These are phyloP conservation scores for Garcia nutans DNA, from an alignment of 345 rosid genomes.

Conservation along the genomic window DNA sequence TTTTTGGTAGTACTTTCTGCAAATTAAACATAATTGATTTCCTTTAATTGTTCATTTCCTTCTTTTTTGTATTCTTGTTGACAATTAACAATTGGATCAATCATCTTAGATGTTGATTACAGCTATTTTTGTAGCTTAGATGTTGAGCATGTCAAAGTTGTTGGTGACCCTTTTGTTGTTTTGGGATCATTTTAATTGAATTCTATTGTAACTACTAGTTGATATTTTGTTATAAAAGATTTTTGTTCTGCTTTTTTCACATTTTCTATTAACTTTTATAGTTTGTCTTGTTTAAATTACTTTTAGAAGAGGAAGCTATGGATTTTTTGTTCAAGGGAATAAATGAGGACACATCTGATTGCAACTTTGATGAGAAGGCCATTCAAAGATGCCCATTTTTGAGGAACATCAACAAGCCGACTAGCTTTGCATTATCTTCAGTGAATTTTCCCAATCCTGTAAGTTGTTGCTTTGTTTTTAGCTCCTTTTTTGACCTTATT, in stretches of 20 bases:
- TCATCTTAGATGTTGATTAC: not conserved
- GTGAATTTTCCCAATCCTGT: slow-evolving; percentile 48
- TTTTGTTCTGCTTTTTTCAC: not conserved
- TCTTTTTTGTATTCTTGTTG: not conserved
- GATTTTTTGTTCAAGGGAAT: slow-evolving; percentile 41
- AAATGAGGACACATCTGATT: slow-evolving; percentile 43
- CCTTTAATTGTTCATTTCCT: not conserved
- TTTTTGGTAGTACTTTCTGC: not conserved
- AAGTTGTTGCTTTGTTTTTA: slow-evolving; percentile 8
- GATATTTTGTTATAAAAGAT: not conserved
- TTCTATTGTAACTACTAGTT: not conserved
- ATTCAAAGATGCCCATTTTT: slow-evolving; percentile 75
- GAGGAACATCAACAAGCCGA: slow-evolving; percentile 74
- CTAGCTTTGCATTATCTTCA: slow-evolving; percentile 62
- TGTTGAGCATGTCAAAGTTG: not conserved
- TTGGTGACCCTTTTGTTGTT: not conserved
- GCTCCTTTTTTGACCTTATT: not conserved
- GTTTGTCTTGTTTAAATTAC: not conserved
- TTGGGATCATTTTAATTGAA: not conserved
- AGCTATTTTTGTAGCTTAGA: not conserved
- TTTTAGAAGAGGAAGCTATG: slow-evolving; percentile 34
- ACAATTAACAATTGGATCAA: not conserved
- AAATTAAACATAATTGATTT: not conserved
- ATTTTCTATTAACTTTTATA: not conserved
- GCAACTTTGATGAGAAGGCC: slow-evolving; percentile 46